Conservation (phyloP, 1,139 yeast genomes). For the Scheffersomyces titani region DNA sequence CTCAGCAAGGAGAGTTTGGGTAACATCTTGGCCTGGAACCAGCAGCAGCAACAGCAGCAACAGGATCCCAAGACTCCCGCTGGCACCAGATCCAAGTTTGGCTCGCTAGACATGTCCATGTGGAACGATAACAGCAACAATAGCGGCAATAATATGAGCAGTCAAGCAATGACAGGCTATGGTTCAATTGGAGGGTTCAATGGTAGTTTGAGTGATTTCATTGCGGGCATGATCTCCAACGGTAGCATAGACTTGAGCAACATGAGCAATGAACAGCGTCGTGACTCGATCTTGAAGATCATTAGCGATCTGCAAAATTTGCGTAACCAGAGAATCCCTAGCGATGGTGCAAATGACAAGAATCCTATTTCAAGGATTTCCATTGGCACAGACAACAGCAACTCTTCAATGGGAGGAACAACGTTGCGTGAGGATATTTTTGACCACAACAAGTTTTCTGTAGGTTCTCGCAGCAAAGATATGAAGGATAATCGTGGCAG, state of each 20-base stretch:
- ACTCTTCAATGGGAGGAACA: constrained; percentile 16
- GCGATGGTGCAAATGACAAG: constrained; percentile 7
- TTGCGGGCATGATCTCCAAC: constrained; percentile 37
- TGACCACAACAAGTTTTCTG: constrained; percentile 18
- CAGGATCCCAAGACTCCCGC: constrained; percentile 7
- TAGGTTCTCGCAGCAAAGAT: neutral
- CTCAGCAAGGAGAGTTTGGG: constrained; percentile 45
- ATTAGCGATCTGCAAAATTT: constrained; percentile 32
- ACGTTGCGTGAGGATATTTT: constrained; percentile 47
- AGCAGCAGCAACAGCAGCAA: constrained; percentile 13
- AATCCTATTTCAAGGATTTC: neutral
- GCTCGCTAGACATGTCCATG: constrained; percentile 32
- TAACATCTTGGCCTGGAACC: constrained; percentile 31
- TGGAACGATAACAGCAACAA: constrained; percentile 14
- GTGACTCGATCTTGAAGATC: constrained; percentile 43
- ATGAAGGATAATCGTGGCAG: neutral
- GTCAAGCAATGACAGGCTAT: constrained; percentile 16
- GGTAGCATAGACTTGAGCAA: constrained; percentile 43
- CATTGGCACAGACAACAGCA: constrained; percentile 4
- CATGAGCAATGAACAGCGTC: constrained; percentile 45
- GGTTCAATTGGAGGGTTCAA: constrained; percentile 31
- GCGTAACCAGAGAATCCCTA: constrained; percentile 16
- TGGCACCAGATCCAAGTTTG: constrained; percentile 19
- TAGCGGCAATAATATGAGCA: constrained; percentile 5
- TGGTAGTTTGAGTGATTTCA: constrained; percentile 38